Evolutionary conservation across 176 grass and related monocot genomes (phyloP), one percentile per base, ranked within the genome.

Genomic region (Tillandsia leiboldiana): DNA sequence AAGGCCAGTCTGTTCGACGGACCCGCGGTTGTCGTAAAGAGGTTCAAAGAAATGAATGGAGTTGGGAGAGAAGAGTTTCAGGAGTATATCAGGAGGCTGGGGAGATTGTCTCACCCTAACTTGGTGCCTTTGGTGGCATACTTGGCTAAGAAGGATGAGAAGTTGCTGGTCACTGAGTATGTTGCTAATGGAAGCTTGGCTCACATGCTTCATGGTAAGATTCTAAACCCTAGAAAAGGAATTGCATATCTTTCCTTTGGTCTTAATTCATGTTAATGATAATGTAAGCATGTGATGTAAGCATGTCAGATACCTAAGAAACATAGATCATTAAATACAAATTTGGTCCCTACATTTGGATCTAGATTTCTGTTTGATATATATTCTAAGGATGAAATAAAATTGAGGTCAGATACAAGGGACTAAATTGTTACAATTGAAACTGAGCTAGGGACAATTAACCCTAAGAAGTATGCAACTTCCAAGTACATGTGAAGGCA

Each of bases 91-190:
- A 80, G 79, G 1, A 88, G 84, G 15, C 75, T 99, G 2, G 89
- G 89, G 3, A 69, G 82, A 8, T 73, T 99, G 2, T 80, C 56
- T 10, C 94, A 99, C 77, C 87, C 89, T 1, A 99, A 93, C 63
- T 79, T 99, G 61, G 71, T 93, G 72, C 89, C 94, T 49, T 29
- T 99, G 33, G 71, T 97, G 20, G 86, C 93, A 22, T 97, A 97
- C 80, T 78, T 90, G 59, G 88, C 92, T 79, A 90, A 87, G 77
- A 92, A 87, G 82, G 93, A 97, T 3, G 89, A 97, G 76, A 97
- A 97, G 81, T 49, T 97, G 22, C 10, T 97, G 75, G 59, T 97
- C 53, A 81, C 84, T 1, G 86, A 92, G 3, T 83, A 92, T 75
- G 81, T 90, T 68, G 26, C 51, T 1, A 83, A 79, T 26, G 89